Evolutionary conservation across 768 basidiomycete genomes (phyloP), one percentile per base, ranked within the genome.

Genomic region (Amanita brunnescens): DNA sequence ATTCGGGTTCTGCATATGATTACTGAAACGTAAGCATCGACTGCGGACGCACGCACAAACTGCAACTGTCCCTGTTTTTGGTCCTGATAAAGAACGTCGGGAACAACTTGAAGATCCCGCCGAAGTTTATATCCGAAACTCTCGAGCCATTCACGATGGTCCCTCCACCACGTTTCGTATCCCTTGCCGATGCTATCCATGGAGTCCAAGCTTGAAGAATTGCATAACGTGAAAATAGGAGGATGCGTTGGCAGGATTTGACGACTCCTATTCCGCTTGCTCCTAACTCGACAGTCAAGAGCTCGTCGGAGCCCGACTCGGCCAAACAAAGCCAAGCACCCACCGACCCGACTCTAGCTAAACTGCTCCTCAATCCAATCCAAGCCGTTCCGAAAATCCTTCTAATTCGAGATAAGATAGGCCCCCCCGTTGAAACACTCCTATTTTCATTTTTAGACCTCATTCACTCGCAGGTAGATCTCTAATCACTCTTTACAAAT

Each of bases 121-220:
- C 63, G 66, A n/a, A 71, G 62, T 10, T 44, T 55, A 52, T 70
- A 70, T 4, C 70, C 65, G 45, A 54, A 54, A 6, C 60, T 54
- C 21, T 58, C 48, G 5, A 68, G 54, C 63, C 61, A 68, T 16
- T 51, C 20, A 23, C 64, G 59, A 41, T 60, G 62, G 38, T 62
- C 58, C 0, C 58, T 13, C 59, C 62, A 62, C 50, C 56, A 63
- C 13, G 46, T 30, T 47, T 59, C 57, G 37, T 46, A 29, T 18
- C 32, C 32, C 21, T 46, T 29, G 32, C 42, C 42, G 14, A 13
- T n/a, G 21, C 6, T 33, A 30, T 46, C 21, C 45, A 53, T 34
- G 34, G n/a, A n/a, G n/a, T 16, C 6, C 16, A 20, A 18, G 38
- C 38, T 39, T 39, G n/a, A 9, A 39, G 16, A 20, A 20, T 18